Evolutionary conservation across 2,329 filamentous ascomycete species (phyloP), one percentile per base, ranked within the genome.

Genomic region (Arthrinium phaeospermum): DNA sequence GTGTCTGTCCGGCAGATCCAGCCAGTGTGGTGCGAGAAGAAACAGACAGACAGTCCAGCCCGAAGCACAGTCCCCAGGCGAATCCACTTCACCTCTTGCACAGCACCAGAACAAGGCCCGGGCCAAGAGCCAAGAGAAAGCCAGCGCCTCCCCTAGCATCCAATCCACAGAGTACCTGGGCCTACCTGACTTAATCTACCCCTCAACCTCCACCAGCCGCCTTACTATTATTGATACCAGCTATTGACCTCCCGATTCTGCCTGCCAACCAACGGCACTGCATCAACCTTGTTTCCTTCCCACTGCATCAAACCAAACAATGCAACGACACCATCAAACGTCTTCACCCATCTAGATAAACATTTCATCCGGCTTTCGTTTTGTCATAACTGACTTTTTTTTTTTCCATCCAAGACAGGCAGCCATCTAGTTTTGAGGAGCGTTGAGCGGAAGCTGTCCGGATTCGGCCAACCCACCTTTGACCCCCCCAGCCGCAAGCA

Each of bases 151-250:
- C 57, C 34, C 49, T 49, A n/a, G 49, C 22, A 51, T 51, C 24
- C 19, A n/a, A 41, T 12, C 34, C 34, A 7, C 22, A 30, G 27
- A 67, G 57, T 75, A 72, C 16, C 24, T 51, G 67, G 68, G 45
- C 46, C 47, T 7, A 49, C 44, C 13, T 61, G 37, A 49, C 67
- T 72, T 71, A 51, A 68, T 49, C 46, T 47, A 47, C 68, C 70
- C 34, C 49, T 70, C 71, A 70, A 68, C 71, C 64, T 71, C 67
- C 57, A 73, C 71, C 71, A 47, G 72, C 64, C 72, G 57, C 57
- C 57, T 64, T 64, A 64, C 57, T 64, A 64, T 41, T 64, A 41
- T 64, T 37, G 30, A 64, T 64, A 41, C 30, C 30, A 61, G 57
- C 57, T 41, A 64, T n/a, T 41, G 30, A 41, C 34, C 57, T n/a